Conservation (phyloP, 352 stramenopile genomes). For the Globisporangium cederbergense region DNA sequence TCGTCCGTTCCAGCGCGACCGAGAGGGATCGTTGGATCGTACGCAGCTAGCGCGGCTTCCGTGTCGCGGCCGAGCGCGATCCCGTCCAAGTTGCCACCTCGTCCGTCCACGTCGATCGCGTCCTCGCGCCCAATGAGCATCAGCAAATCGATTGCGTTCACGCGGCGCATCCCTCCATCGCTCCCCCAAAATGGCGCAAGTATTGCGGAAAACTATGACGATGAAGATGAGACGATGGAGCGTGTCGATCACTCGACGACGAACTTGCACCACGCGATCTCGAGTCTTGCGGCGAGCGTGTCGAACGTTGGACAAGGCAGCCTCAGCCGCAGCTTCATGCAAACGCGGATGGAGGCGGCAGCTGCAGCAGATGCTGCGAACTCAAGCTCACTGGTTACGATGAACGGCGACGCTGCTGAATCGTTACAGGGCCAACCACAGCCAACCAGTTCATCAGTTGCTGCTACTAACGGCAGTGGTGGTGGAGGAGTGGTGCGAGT, state of each 20-base stretch:
- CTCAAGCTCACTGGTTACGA: background rate
- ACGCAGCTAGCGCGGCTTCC: background rate
- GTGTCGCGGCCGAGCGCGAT: constrained; percentile 14
- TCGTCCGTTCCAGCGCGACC: constrained; percentile 9
- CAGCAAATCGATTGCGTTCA: constrained; percentile 79
- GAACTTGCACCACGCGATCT: constrained; percentile 83
- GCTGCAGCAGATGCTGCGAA: constrained; percentile 3
- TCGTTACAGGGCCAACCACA: constrained; percentile 8
- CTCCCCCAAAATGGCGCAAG: constrained; percentile 5
- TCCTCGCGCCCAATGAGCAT: constrained; percentile 65
- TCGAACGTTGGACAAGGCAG: constrained; percentile 73
- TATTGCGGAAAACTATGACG: constrained; percentile 23
- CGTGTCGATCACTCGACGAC: constrained; percentile 69
- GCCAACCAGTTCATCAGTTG: constrained; percentile 3
- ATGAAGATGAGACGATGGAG: constrained; percentile 45
- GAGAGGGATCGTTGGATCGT: constrained; percentile 13
- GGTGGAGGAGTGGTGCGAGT: constrained; percentile 22
- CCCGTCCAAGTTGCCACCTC: constrained; percentile 34
- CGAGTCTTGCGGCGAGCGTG: constrained; percentile 74
- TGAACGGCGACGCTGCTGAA: background rate
- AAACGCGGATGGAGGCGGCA: constrained; percentile 30
- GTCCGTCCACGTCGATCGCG: constrained; percentile 47
- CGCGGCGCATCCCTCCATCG: constrained; percentile 29
- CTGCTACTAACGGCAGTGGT: background rate
- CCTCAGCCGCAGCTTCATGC: constrained; percentile 64